A percentile compares a stretch with the other conserved stretches of the same genome.
phyloP scores from a whole-genome alignment of 768 basidiomycete genomes.

The Xerocomus spinulosus region DNA sequence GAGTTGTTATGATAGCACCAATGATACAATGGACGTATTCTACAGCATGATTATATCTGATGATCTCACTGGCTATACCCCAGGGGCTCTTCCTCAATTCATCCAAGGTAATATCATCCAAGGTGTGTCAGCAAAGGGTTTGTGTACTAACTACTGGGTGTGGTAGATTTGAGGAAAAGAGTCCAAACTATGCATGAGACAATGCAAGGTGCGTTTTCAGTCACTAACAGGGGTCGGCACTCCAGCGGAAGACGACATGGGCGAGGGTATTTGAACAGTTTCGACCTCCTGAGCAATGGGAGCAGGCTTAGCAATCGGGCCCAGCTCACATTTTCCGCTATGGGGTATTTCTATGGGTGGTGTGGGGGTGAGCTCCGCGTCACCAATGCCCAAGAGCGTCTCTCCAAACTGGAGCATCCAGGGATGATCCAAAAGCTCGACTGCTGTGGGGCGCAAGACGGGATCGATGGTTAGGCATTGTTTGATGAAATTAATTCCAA shows the following conservation, averaged over 20 bases:
- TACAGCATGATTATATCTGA: not conserved
- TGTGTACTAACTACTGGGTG: slow-evolving; percentile 16
- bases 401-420: slow-evolving; percentile 88
- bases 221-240: slow-evolving; percentile 29
- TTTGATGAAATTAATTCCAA: slow-evolving; percentile 92
- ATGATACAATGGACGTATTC: not conserved
- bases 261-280: slow-evolving; percentile 47
- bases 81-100: not conserved
- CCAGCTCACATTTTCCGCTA: slow-evolving; percentile 47
- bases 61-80: too few relatives aligned
- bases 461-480: slow-evolving; percentile 88
- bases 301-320: slow-evolving; percentile 52
- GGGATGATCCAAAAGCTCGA: slow-evolving; percentile 78
- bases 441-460: slow-evolving; percentile 73
- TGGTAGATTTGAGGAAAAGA: slow-evolving; percentile 1
- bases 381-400: slow-evolving; percentile 63
- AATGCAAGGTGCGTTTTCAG: slow-evolving; percentile 7
- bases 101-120: not conserved
- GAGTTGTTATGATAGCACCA: not conserved
- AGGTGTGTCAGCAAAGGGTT: slow-evolving; percentile 1
- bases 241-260: slow-evolving; percentile 42
- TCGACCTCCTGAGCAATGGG: slow-evolving; percentile 57
- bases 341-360: slow-evolving; percentile 43
- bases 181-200: slow-evolving; percentile 1
- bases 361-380: slow-evolving; percentile 50